Evolutionary conservation across 1,139 yeast genomes (phyloP).

Genomic region (Blastobotrys petasosporus): DNA sequence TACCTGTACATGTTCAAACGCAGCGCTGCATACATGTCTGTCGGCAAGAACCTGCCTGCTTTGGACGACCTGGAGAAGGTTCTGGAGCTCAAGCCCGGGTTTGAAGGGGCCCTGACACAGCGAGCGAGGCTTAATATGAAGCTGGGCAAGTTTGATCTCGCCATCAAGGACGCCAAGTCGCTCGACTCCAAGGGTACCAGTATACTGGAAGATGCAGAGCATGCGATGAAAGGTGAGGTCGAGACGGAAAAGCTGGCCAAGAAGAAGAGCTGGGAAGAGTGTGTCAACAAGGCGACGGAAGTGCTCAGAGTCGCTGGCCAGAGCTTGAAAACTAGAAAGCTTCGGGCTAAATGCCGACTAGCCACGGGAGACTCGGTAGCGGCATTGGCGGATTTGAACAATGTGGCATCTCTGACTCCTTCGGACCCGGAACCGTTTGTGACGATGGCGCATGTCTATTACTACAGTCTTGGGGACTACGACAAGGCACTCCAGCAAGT

Average conservation of each 20-base stretch:
- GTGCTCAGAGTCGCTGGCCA: slow-evolving; percentile 32
- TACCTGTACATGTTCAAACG: slow-evolving; percentile 35
- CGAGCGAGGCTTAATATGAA: slow-evolving; percentile 32
- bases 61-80: slow-evolving; percentile 33
- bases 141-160: slow-evolving; percentile 32
- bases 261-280: slow-evolving; percentile 26
- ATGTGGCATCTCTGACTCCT: slow-evolving; percentile 23
- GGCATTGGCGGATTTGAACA: slow-evolving; percentile 33
- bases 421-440: slow-evolving; percentile 28
- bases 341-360: slow-evolving; percentile 33
- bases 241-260: slow-evolving; percentile 18
- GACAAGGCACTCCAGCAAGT: slow-evolving; percentile 46
- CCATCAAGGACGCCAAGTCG: slow-evolving; percentile 22
- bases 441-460: slow-evolving; percentile 39
- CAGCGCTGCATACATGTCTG: slow-evolving; percentile 35
- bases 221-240: slow-evolving; percentile 1
- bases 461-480: slow-evolving; percentile 48
- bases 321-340: slow-evolving; percentile 22
- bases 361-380: slow-evolving; percentile 28
- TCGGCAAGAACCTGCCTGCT: slow-evolving; percentile 34
- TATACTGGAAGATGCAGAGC: slow-evolving; percentile 5
- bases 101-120: slow-evolving; percentile 34
- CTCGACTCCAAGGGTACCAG: slow-evolving; percentile 2
- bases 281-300: slow-evolving; percentile 26
- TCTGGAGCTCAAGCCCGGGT: slow-evolving; percentile 32